A percentile compares a stretch with the other conserved stretches of the same genome.
These are phyloP conservation scores for Quillaja saponaria DNA, from an alignment of 306 rosid genomes.

Conservation along the genomic window DNA sequence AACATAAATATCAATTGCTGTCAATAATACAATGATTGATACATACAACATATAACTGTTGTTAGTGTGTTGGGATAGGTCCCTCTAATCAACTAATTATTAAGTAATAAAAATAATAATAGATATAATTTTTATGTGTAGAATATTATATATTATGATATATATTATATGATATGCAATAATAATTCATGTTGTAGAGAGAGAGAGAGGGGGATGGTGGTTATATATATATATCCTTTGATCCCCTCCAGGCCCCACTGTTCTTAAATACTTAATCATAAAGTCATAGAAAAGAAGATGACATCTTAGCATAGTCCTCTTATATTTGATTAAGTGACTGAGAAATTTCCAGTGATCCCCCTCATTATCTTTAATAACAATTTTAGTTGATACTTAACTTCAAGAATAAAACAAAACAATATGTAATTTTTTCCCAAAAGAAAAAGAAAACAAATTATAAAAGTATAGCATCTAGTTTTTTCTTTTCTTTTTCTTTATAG, in stretches of 20 bases:
- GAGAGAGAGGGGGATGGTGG: not conserved
- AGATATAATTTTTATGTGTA: not conserved
- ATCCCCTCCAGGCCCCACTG: constrained; percentile 25
- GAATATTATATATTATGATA: not conserved
- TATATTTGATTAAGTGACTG: constrained; percentile 9
- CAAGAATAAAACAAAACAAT: too few relatives aligned
- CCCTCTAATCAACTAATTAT: constrained; percentile 30
- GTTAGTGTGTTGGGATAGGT: constrained; percentile 51
- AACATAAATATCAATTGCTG: constrained; percentile 17
- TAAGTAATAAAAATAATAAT: constrained; percentile 20
- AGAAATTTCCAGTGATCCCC: constrained; percentile 29
- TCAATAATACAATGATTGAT: too few relatives aligned
- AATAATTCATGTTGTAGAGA: constrained; percentile 25
- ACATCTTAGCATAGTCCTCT: constrained; percentile 6
- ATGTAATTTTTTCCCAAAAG: too few relatives aligned
- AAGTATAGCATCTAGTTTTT: too few relatives aligned
- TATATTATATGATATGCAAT: not conserved
- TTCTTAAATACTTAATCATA: constrained; percentile 32
- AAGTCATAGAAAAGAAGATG: constrained; percentile 22
- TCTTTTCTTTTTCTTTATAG: too few relatives aligned
- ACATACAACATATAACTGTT: too few relatives aligned
- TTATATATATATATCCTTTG: too few relatives aligned
- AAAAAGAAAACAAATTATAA: not conserved
- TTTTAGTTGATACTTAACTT: too few relatives aligned
- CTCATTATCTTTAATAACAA: too few relatives aligned